Percentiles rank a stretch among this genome's conserved stretches.
These are phyloP conservation scores for Daldinia decipiens DNA, from an alignment of 495 filamentous ascomycete species.

Conservation along the genomic window DNA sequence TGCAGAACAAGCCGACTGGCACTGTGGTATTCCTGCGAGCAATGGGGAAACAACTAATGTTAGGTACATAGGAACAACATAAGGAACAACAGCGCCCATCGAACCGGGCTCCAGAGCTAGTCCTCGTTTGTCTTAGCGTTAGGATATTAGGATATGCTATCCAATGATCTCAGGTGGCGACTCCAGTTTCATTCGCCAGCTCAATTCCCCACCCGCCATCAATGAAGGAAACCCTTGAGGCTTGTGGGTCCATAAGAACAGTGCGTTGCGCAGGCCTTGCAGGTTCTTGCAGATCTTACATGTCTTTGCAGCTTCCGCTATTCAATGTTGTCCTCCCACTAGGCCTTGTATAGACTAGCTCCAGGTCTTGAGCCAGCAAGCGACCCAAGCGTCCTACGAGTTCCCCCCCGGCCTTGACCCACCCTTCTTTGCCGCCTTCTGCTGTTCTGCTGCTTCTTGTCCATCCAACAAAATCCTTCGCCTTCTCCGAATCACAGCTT, in stretches of 20 bases:
- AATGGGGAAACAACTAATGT: constrained; percentile 18
- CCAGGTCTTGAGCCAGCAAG: constrained; percentile 34
- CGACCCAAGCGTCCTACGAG: constrained; percentile 43
- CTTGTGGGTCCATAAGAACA: constrained; percentile 12
- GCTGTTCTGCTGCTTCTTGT: constrained; percentile 39
- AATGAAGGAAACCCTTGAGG: constrained; percentile 26
- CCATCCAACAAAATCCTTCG: constrained; percentile 53
- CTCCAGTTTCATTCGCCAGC: constrained; percentile 33
- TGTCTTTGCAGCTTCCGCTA: constrained; percentile 32
- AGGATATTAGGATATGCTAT: constrained; percentile 1
- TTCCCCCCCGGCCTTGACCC: constrained; percentile 23
- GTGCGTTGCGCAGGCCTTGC: constrained; percentile 12
- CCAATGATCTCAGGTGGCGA: constrained; percentile 42
- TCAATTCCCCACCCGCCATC: constrained; percentile 6
- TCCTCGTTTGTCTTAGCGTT: constrained; percentile 18
- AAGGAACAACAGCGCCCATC: constrained; percentile 26
- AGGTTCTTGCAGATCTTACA: constrained; percentile 36
- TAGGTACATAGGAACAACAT: constrained; percentile 6
- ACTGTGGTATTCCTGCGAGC: constrained; percentile 43
- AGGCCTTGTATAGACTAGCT: constrained; percentile 22
- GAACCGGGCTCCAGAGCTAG: constrained; percentile 26
- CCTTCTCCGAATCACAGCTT: constrained; percentile 49
- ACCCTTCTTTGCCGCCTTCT: constrained; percentile 47
- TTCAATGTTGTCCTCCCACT: constrained; percentile 37
- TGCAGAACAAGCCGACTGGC: constrained; percentile 43